phyloP scores from a whole-genome alignment of 257 asterid species.

The Verbena officinalis region DNA sequence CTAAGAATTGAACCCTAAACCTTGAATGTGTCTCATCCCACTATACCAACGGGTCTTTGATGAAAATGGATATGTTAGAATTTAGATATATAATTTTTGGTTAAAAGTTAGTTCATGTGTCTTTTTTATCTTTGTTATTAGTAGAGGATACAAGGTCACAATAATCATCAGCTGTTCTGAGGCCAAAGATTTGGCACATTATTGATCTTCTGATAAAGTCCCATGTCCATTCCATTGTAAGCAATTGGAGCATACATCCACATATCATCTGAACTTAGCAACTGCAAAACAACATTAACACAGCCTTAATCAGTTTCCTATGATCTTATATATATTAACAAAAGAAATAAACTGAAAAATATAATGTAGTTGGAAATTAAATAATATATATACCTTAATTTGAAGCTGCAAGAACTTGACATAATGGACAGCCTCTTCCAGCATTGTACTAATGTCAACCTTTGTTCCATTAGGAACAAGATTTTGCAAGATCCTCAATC shows the following conservation, averaged over 20 bases:
- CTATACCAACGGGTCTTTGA: too few relatives aligned
- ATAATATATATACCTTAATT: constrained; percentile 59
- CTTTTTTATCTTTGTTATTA: too few relatives aligned
- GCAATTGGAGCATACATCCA: constrained; percentile 99
- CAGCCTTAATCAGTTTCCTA: background rate
- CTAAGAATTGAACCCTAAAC: too few relatives aligned
- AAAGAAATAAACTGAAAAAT: background rate
- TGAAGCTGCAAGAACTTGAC: constrained; percentile 90
- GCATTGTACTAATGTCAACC: constrained; percentile 98
- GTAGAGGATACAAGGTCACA: background rate
- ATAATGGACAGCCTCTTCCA: constrained; percentile 90
- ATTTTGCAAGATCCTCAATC: constrained; percentile 81
- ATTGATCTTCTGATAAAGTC: constrained; percentile 50
- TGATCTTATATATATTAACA: background rate
- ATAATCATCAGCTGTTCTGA: background rate
- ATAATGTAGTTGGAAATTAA: background rate
- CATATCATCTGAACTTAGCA: constrained; percentile 79
- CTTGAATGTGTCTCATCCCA: too few relatives aligned
- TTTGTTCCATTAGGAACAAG: constrained; percentile 93
- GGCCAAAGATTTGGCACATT: constrained; percentile 39
- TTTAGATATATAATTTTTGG: too few relatives aligned
- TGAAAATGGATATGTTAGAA: too few relatives aligned
- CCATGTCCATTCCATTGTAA: constrained; percentile 84
- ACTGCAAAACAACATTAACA: constrained; percentile 43
- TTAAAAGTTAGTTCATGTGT: too few relatives aligned